Conservation (phyloP, 108 stramenopile genomes). For the Skeletonema grethae region DNA sequence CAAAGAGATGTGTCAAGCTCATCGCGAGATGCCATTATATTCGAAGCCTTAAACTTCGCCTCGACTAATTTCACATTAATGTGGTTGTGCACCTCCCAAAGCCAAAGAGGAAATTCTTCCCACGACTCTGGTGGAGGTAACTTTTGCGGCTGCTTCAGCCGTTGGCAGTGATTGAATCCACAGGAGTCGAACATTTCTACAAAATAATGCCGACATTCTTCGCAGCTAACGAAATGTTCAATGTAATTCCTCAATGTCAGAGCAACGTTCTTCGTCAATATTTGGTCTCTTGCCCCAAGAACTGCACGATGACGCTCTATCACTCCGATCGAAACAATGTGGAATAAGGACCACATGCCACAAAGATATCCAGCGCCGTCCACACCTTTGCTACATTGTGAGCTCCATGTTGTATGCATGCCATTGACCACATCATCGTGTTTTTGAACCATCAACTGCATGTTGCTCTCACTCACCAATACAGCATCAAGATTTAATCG, state of each 20-base stretch:
- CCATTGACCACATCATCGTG: slow-evolving; percentile 48
- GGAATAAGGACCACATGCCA: slow-evolving; percentile 76
- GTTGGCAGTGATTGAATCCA: slow-evolving; percentile 65
- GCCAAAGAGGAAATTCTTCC: slow-evolving; percentile 74
- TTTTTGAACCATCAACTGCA: slow-evolving; percentile 40
- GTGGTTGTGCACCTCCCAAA: slow-evolving; percentile 80
- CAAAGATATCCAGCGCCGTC: slow-evolving; percentile 55
- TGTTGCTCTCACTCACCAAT: slow-evolving; percentile 30
- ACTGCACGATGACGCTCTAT: slow-evolving; percentile 65
- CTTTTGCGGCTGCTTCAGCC: slow-evolving; percentile 51
- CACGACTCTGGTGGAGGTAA: slow-evolving; percentile 51
- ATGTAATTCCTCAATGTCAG: slow-evolving; percentile 60
- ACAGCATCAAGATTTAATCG: slow-evolving; percentile 50
- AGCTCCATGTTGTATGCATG: slow-evolving; percentile 27
- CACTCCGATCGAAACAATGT: slow-evolving; percentile 66
- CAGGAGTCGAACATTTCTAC: slow-evolving; percentile 66
- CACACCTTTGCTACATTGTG: slow-evolving; percentile 34
- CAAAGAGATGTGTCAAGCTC: slow-evolving; percentile 43
- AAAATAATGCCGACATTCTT: slow-evolving; percentile 76
- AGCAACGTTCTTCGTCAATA: slow-evolving; percentile 54
- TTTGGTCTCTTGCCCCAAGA: slow-evolving; percentile 46
- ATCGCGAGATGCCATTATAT: slow-evolving; percentile 5
- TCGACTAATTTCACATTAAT: slow-evolving; percentile 69
- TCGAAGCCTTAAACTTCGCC: slow-evolving; percentile 40
- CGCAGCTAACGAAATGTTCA: slow-evolving; percentile 76